Percentiles rank a stretch among this genome's conserved stretches.
These are phyloP conservation scores for Saposhnikovia divaricata DNA, from an alignment of 129 eudicot genomes.

Conservation along the genomic window DNA sequence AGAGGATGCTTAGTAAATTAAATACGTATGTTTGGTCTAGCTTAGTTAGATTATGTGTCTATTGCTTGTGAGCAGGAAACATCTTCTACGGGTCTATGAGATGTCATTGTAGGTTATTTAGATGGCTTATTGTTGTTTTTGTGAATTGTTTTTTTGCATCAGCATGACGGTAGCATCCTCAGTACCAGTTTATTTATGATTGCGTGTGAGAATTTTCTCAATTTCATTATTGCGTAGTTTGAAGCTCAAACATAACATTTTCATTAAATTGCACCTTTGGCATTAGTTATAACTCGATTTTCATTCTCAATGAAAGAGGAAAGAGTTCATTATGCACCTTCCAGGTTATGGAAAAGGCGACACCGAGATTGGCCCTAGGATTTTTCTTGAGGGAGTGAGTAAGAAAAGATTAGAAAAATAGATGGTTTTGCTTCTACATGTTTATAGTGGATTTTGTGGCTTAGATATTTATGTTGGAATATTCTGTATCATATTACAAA, in stretches of 20 bases:
- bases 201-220: neutral
- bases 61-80: neutral
- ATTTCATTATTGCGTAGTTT: neutral
- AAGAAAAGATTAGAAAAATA: neutral
- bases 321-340: neutral
- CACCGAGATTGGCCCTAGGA: neutral
- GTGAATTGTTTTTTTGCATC: neutral
- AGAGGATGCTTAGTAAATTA: neutral
- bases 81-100: neutral
- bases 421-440: neutral
- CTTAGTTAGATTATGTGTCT: neutral
- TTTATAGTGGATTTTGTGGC: neutral
- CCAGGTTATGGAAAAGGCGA: neutral
- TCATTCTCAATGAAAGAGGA: neutral
- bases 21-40: neutral
- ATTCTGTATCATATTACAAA: no score
- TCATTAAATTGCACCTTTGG: neutral
- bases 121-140: neutral
- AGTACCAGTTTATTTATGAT: neutral
- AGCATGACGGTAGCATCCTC: neutral
- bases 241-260: neutral
- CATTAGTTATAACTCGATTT: no score
- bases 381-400: neutral
- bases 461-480: neutral
- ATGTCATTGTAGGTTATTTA: neutral